phyloP scores from a whole-genome alignment of 768 basidiomycete species.

The Krasilnikovozyma curviuscula region DNA sequence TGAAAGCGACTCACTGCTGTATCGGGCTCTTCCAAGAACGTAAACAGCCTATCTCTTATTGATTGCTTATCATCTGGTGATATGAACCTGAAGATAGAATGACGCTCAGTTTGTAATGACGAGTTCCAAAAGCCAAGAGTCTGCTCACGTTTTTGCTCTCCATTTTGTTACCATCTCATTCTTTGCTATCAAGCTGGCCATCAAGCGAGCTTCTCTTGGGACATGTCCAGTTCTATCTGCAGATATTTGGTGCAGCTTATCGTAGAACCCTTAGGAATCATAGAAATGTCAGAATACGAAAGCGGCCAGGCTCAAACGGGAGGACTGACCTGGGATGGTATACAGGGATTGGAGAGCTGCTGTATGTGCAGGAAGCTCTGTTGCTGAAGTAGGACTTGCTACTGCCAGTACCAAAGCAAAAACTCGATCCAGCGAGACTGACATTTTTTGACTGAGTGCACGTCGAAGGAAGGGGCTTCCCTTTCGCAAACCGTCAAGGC shows the following conservation, averaged over 20 bases:
- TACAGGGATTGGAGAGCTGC: not conserved
- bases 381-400: not conserved
- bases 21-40: not conserved
- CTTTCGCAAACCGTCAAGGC: no score
- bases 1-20: not conserved
- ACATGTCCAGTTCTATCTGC: not conserved
- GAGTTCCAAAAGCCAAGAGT: not conserved
- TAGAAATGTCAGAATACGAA: not conserved
- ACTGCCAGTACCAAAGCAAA: no score
- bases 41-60: not conserved
- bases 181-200: constrained; percentile 2
- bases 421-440: no score
- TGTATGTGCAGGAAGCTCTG: not conserved
- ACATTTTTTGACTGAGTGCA: no score
- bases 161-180: constrained; percentile 7
- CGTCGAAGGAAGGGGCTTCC: no score
- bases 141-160: not conserved
- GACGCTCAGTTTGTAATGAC: not conserved
- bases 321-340: not conserved
- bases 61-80: not conserved
- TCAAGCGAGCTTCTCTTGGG: constrained; percentile 1
- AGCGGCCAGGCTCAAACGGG: no score
- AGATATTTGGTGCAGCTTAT: not conserved
- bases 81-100: not conserved
- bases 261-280: not conserved